Conservation (phyloP, 2,329 filamentous ascomycete genomes). For the Atkinsonella texensis region DNA sequence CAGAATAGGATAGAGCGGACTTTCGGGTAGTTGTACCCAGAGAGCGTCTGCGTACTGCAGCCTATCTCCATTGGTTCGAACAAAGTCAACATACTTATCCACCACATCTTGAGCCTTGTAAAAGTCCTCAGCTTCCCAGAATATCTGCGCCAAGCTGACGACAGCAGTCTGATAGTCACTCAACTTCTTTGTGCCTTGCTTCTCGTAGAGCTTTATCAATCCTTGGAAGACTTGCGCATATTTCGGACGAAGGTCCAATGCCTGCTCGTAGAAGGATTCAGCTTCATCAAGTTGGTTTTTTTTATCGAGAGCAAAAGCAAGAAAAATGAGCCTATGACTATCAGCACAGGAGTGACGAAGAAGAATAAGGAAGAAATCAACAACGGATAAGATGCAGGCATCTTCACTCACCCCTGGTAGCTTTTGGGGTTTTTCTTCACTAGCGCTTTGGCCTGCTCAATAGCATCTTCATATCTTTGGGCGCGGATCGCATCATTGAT, state of each 20-base stretch:
- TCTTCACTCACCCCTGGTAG: constrained; percentile 59
- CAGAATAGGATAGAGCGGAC: constrained; percentile 67
- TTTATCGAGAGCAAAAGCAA: constrained; percentile 77
- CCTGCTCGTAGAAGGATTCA: constrained; percentile 63
- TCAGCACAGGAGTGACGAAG: neutral
- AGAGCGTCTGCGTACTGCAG: constrained; percentile 67
- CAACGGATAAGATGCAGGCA: neutral
- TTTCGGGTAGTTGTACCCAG: constrained; percentile 64
- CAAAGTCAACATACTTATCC: constrained; percentile 68
- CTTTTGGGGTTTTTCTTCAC: constrained; percentile 63
- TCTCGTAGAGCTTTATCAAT: constrained; percentile 74
- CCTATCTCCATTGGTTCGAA: constrained; percentile 58
- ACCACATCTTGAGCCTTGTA: constrained; percentile 55
- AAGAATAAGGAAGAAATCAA: too few relatives aligned
- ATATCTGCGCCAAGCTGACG: constrained; percentile 62
- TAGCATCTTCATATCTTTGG: constrained; percentile 67
- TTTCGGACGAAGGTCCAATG: constrained; percentile 56
- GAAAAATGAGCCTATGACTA: constrained; percentile 53
- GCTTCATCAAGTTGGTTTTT: constrained; percentile 58
- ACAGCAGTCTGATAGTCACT: constrained; percentile 63
- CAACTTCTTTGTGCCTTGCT: constrained; percentile 56
- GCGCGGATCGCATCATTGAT: constrained; percentile 68
- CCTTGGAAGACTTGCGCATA: constrained; percentile 89
- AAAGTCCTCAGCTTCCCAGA: constrained; percentile 51
- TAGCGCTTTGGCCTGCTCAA: constrained; percentile 55